A percentile compares a stretch with the other conserved stretches of the same genome.
phyloP scores from a whole-genome alignment of 768 basidiomycete genomes.

The Panaeolus cyanescens region DNA sequence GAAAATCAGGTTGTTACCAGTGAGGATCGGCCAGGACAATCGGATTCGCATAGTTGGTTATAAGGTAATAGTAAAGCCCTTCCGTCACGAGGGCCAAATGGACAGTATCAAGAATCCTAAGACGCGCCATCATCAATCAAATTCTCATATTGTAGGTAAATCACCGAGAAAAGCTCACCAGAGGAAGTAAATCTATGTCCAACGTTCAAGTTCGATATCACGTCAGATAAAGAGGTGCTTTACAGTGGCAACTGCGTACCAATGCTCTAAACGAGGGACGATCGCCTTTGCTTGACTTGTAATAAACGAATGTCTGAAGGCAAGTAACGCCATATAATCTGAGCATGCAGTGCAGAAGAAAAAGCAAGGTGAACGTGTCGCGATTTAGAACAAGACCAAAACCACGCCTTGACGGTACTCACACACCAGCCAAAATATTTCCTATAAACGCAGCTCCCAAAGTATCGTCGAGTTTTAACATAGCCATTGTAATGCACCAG shows the following conservation, averaged over 20 bases:
- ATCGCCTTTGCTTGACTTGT: not conserved
- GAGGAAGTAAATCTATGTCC: constrained; percentile 21
- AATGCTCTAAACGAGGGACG: not conserved
- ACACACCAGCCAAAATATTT: constrained; percentile 3
- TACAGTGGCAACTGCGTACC: not conserved
- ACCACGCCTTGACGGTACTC: not conserved
- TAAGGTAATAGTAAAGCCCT: constrained; percentile 35
- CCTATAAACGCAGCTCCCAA: constrained; percentile 5
- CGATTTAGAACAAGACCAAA: not conserved
- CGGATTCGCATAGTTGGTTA: constrained; percentile 33
- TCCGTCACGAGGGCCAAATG: constrained; percentile 35
- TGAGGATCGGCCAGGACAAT: constrained; percentile 22
- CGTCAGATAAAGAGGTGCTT: not conserved
- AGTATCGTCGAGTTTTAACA: not conserved
- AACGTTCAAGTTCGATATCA: not conserved
- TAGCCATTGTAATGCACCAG: not conserved
- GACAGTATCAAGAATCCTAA: constrained; percentile 38
- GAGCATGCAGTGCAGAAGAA: not conserved
- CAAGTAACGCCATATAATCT: constrained; percentile 5
- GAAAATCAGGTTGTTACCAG: constrained; percentile 23
- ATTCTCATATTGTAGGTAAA: too few relatives aligned
- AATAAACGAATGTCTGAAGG: constrained; percentile 4
- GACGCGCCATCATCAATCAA: too few relatives aligned
- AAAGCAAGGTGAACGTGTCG: too few relatives aligned
- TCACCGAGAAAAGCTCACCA: constrained; percentile 19